Percentiles rank a stretch among this genome's conserved stretches.
phyloP scores from a whole-genome alignment of 164 flowering plant species.

The Annona squamosa region DNA sequence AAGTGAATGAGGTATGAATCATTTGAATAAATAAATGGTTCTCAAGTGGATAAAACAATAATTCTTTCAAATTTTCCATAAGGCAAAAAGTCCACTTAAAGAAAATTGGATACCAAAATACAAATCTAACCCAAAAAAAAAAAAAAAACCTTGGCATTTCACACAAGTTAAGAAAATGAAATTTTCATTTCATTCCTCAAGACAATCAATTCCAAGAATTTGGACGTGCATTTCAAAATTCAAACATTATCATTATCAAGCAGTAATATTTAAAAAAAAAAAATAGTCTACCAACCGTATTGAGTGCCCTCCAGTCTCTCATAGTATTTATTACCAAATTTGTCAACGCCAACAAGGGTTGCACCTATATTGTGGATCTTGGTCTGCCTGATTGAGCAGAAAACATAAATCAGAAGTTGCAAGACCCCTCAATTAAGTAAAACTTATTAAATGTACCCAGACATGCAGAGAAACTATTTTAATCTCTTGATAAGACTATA shows the following conservation, averaged over 20 bases:
- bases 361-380: slow-evolving; percentile 95
- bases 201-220: no score
- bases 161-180: neutral
- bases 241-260: no score
- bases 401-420: neutral
- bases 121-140: neutral
- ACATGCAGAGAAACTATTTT: neutral
- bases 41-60: neutral
- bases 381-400: slow-evolving; percentile 61
- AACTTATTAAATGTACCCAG: neutral
- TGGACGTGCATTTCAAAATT: neutral
- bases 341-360: slow-evolving; percentile 80
- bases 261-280: neutral
- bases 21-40: neutral
- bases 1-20: neutral
- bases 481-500: neutral
- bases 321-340: slow-evolving; percentile 88
- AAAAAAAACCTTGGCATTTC: neutral
- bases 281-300: slow-evolving; percentile 37
- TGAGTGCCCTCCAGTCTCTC: slow-evolving; percentile 54
- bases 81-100: no score
- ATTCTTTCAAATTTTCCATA: no score
- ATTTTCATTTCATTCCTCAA: neutral
- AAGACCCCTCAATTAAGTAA: neutral
- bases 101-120: no score